phyloP scores from a whole-genome alignment of 2,329 filamentous ascomycete species.

The Neofusicoccum parvum region DNA sequence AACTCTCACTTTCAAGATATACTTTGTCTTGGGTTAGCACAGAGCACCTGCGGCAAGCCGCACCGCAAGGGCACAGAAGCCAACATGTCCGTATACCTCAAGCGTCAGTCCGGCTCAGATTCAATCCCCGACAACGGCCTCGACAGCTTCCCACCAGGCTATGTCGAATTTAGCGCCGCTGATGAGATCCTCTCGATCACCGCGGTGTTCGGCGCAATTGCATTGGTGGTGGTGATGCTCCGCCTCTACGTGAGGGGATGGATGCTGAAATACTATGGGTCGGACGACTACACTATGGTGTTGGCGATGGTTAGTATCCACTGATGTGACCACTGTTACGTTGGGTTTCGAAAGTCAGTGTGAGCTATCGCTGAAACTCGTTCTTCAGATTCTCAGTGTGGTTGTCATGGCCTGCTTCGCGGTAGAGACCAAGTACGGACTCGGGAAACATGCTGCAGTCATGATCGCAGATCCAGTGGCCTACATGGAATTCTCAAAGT shows the following conservation, averaged over 20 bases:
- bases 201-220: slow-evolving; percentile 41
- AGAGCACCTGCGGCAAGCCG: not conserved
- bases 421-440: slow-evolving; percentile 47
- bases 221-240: slow-evolving; percentile 43
- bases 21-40: not conserved
- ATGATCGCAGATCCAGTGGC: slow-evolving; percentile 34
- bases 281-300: slow-evolving; percentile 53
- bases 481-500: slow-evolving; percentile 41
- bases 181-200: slow-evolving; percentile 46
- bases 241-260: slow-evolving; percentile 50
- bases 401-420: slow-evolving; percentile 46
- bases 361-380: not conserved
- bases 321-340: not conserved
- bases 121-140: not conserved
- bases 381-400: not conserved
- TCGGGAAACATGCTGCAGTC: slow-evolving; percentile 49
- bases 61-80: not conserved
- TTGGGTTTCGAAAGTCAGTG: no score
- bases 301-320: slow-evolving; percentile 41
- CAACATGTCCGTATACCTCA: slow-evolving; percentile 11
- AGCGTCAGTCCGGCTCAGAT: slow-evolving; percentile 2
- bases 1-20: not conserved
- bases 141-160: slow-evolving; percentile 29
- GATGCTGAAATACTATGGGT: slow-evolving; percentile 52
- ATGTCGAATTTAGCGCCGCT: slow-evolving; percentile 41